Base-by-base conservation (phyloP, 441 rosid species). In the Aleurites moluccanus region DNA sequence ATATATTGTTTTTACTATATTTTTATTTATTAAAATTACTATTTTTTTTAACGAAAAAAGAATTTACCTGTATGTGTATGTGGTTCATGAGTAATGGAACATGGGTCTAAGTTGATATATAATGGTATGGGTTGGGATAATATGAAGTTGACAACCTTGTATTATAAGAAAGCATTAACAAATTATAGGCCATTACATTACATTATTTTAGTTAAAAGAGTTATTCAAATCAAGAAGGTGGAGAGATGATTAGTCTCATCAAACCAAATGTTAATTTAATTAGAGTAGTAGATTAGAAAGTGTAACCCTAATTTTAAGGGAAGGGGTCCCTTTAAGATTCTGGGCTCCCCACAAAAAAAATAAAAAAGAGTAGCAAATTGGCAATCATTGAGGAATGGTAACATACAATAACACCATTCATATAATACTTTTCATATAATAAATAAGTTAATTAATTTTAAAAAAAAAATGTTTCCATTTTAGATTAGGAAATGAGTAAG, bases 311-410 rank as follows among this genome's bases (percentile, higher is more conserved):
- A 78, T 72, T 72, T 69, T 57, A 77, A 80, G 80, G 85, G 80
- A 50, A 66, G 71, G 81, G 86, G 62, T 20, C 83, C 89, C 78
- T 79, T 13, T 63, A 80, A 74, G 83, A 85, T 83, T 83, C 76
- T 69, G 71, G 79, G 61, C 77, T 52, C 80, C 82, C 81, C 83
- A 72, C 76, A 59, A 60, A 10, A 2, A 77, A 79, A 23, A 9
- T 23, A 56, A 76, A 67, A 76, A 67, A 35, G 25, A 25, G 30
- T 50, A 42, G 69, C 66, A n/a, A 84, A 74, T 77, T 68, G 82
- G 80, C 88, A 85, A 88, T 88, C 80, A 88, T 84, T 83, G 83
- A 83, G 75, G 77, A 57, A 71, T 72, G 70, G 33, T 45, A 53
- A 55, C 76, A 78, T 77, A 50, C 77, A 71, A 73, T 70, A 45